Conservation (phyloP, 2,329 filamentous ascomycete species). For the Xylariaceae sp. region DNA sequence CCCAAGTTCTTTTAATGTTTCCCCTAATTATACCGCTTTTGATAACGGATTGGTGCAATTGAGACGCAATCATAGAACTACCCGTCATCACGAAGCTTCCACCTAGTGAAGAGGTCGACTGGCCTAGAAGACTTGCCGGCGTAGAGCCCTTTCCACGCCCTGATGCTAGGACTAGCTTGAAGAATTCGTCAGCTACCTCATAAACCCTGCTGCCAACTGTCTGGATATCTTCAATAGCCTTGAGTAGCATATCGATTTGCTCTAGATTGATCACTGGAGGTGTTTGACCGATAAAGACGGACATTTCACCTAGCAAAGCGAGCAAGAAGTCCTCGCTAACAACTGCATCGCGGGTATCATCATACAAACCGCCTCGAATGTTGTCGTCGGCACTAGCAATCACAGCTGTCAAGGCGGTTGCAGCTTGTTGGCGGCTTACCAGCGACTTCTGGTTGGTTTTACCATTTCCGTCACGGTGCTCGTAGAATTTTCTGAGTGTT, state of each 20-base stretch:
- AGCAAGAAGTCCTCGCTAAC: constrained; percentile 88
- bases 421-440: constrained; percentile 70
- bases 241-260: constrained; percentile 73
- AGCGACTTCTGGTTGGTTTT: constrained; percentile 54
- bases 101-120: constrained; percentile 51
- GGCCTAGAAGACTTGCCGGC: constrained; percentile 71
- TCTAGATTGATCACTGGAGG: constrained; percentile 65
- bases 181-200: constrained; percentile 76
- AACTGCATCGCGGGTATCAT: constrained; percentile 78
- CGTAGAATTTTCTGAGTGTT: constrained; percentile 87
- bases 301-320: constrained; percentile 80
- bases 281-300: constrained; percentile 72
- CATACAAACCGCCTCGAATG: constrained; percentile 88
- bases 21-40: constrained; percentile 43
- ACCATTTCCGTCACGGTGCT: constrained; percentile 72
- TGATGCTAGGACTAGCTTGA: constrained; percentile 75
- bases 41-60: constrained; percentile 63
- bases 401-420: constrained; percentile 77
- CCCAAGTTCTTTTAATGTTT: constrained; percentile 68
- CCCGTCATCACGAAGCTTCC: constrained; percentile 73
- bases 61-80: constrained; percentile 71
- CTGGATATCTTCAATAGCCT: constrained; percentile 68
- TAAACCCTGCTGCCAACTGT: constrained; percentile 76
- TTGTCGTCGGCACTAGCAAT: constrained; percentile 87
- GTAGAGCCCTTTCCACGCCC: constrained; percentile 68